These are phyloP conservation scores for Metroxylon sagu DNA, from an alignment of 176 grass and related monocot species.

Conservation along the genomic window DNA sequence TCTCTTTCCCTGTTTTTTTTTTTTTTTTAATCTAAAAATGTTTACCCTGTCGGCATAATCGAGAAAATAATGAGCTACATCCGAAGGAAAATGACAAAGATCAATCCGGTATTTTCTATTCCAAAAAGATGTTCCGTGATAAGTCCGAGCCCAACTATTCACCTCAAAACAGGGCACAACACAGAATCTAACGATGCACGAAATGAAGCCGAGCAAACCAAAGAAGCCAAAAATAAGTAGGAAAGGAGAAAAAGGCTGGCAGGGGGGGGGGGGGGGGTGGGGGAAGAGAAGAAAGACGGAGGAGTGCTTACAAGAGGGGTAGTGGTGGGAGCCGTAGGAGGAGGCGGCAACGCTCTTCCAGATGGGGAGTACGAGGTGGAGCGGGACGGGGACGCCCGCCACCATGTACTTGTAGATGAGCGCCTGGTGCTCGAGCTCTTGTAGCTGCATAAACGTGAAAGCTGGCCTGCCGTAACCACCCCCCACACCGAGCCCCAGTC, in stretches of 20 bases:
- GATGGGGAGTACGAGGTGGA: conserved; percentile 90
- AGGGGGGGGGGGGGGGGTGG: neutral
- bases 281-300: conserved; percentile 6
- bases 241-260: neutral
- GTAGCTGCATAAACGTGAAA: conserved; percentile 98
- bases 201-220: too few relatives aligned
- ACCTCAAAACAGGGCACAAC: too few relatives aligned
- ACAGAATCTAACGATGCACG: too few relatives aligned
- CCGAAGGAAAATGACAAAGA: too few relatives aligned
- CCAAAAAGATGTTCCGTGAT: too few relatives aligned
- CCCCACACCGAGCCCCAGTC: conserved; percentile 38
- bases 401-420: conserved; percentile 98
- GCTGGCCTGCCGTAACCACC: conserved; percentile 15
- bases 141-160: too few relatives aligned
- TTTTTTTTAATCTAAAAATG: too few relatives aligned
- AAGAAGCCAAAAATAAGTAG: neutral
- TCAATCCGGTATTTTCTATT: too few relatives aligned
- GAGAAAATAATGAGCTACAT: too few relatives aligned
- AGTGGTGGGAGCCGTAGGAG: conserved; percentile 67
- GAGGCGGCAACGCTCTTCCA: conserved; percentile 95
- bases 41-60: too few relatives aligned
- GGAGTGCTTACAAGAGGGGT: conserved; percentile 57
- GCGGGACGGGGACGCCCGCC: conserved; percentile 72
- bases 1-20: too few relatives aligned
- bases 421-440: conserved; percentile 98